Evolutionary conservation across 164 flowering plant genomes (phyloP).

Genomic region (Vitis vinifera): ASM3070453v1 NC_081816.1:1492501-1493000

Average conservation of each 20-base stretch:
- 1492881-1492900: slow-evolving; percentile 27
- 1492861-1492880: slow-evolving; percentile 29
- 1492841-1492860: slow-evolving; percentile 32
- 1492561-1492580: slow-evolving; percentile 21
- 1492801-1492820: not conserved
- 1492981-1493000: slow-evolving; percentile 27
- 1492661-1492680: too few relatives aligned
- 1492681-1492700: not conserved
- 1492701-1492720: not conserved
- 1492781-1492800: too few relatives aligned
- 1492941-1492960: slow-evolving; percentile 37
- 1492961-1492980: slow-evolving; percentile 34
- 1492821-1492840: not conserved
- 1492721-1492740: too few relatives aligned
- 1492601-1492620: slow-evolving; percentile 32
- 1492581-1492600: slow-evolving; percentile 27
- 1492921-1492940: slow-evolving; percentile 36
- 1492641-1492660: slow-evolving; percentile 22
- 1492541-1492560: slow-evolving; percentile 29
- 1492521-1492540: slow-evolving; percentile 29
- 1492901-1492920: slow-evolving; percentile 32
- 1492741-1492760: too few relatives aligned
- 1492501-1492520: slow-evolving; percentile 36
- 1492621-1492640: slow-evolving; percentile 28
- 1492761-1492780: too few relatives aligned